Evolutionary conservation across 495 filamentous ascomycete genomes (phyloP).

Genomic region (Aspergillus cristatus): DNA sequence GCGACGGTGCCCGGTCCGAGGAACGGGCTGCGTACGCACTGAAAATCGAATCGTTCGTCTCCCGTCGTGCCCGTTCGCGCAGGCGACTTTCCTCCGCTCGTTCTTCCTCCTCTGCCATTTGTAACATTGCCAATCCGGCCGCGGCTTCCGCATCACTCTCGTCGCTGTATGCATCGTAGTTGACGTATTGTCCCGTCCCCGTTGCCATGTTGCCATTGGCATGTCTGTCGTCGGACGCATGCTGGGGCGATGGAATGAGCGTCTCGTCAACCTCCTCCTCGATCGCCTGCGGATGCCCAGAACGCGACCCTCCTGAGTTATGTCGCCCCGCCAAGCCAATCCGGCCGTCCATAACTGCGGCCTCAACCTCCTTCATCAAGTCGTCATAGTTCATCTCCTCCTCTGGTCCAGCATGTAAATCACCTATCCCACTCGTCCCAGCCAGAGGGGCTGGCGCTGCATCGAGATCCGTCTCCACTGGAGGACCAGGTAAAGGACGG

Average conservation of each 20-base stretch:
- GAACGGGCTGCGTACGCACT: conserved; percentile 20
- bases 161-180: conserved; percentile 51
- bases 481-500: conserved; percentile 53
- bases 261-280: conserved; percentile 1
- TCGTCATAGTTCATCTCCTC: conserved; percentile 30
- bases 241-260: conserved; percentile 10
- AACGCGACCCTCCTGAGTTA: conserved; percentile 17
- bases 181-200: conserved; percentile 34
- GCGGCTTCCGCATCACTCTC: conserved; percentile 89
- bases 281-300: too few relatives aligned
- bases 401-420: conserved; percentile 5
- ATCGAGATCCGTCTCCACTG: conserved; percentile 34
- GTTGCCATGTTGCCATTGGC: conserved; percentile 43
- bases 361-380: conserved; percentile 40
- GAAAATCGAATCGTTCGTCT: conserved; percentile 31
- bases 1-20: conserved; percentile 15
- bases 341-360: conserved; percentile 30
- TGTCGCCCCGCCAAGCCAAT: conserved; percentile 17
- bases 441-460: conserved; percentile 10
- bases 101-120: conserved; percentile 78
- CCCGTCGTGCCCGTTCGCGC: conserved; percentile 46
- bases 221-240: conserved; percentile 36
- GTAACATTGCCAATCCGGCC: conserved; percentile 75
- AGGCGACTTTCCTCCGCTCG: conserved; percentile 34
- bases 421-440: conserved; percentile 11